phyloP scores from a whole-genome alignment of 768 basidiomycete species.

The Lactifluus piperatus region DNA sequence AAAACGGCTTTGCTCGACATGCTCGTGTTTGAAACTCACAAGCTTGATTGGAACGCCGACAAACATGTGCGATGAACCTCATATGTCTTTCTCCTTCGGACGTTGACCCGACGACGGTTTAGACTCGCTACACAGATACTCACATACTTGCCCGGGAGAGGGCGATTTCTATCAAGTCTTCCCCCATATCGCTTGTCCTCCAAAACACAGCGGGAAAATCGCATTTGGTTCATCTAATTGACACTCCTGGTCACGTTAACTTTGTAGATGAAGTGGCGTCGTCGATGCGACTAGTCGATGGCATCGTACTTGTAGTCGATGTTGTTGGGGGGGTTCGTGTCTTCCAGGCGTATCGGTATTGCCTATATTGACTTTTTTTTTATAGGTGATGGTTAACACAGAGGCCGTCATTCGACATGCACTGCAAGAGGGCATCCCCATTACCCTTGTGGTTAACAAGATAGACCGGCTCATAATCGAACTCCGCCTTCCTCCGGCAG shows the following conservation, averaged over 20 bases:
- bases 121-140: slow-evolving; percentile 96
- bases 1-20: slow-evolving; percentile 97
- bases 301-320: slow-evolving; percentile 89
- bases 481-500: slow-evolving; percentile 87
- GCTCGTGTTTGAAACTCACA: slow-evolving; percentile 95
- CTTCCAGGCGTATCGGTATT: neutral
- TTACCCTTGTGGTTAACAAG: slow-evolving; percentile 94
- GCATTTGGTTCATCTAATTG: slow-evolving; percentile 86
- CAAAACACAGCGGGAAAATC: slow-evolving; percentile 85
- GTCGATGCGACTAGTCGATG: slow-evolving; percentile 80
- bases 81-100: neutral
- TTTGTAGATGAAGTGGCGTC: slow-evolving; percentile 97
- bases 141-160: slow-evolving; percentile 84
- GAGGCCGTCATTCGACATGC: slow-evolving; percentile 85
- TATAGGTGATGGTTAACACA: slow-evolving; percentile 85
- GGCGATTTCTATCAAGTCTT: slow-evolving; percentile 92
- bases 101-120: slow-evolving; percentile 10
- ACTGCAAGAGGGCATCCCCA: slow-evolving; percentile 79
- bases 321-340: slow-evolving; percentile 86
- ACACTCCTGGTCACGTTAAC: slow-evolving; percentile 97
- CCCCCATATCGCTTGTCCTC: slow-evolving; percentile 89
- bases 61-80: slow-evolving; percentile 38
- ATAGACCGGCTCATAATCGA: slow-evolving; percentile 96
- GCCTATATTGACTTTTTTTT: slow-evolving; percentile 13
- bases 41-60: slow-evolving; percentile 89